A percentile compares a stretch with the other conserved stretches of the same genome.
Conservation (phyloP, 2,329 filamentous ascomycete genomes). For the Trichoderma atroviride region DNA sequence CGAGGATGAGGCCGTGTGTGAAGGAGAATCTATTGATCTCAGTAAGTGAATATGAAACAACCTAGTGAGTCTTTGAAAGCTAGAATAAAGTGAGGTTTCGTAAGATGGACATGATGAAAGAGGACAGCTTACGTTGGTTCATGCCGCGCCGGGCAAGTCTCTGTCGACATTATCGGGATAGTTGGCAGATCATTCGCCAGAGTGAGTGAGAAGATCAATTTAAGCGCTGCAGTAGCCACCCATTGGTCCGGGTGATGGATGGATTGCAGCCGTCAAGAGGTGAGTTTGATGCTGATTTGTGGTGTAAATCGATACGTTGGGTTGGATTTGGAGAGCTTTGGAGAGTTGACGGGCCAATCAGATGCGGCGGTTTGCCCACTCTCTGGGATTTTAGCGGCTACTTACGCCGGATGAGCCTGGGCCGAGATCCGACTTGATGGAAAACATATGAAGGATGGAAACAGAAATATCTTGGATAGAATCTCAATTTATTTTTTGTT, state of each 20-base stretch:
- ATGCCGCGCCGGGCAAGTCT: slow-evolving; percentile 46
- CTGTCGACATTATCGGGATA: slow-evolving; percentile 41
- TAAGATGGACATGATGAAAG: neutral
- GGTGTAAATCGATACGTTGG: slow-evolving; percentile 4
- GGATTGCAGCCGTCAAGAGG: neutral
- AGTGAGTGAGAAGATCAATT: neutral
- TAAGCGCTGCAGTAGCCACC: neutral
- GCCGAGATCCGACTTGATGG: neutral
- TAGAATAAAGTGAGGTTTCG: neutral
- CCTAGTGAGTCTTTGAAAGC: neutral
- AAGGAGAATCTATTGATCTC: slow-evolving; percentile 70
- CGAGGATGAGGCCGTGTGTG: slow-evolving; percentile 88
- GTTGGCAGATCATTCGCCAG: neutral
- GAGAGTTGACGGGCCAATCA: slow-evolving; percentile 10
- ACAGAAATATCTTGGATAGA: neutral
- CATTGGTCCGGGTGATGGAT: neutral
- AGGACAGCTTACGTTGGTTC: slow-evolving; percentile 51
- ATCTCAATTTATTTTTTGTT: too few relatives aligned
- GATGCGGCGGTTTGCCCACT: neutral
- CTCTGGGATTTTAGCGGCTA: neutral
- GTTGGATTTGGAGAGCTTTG: slow-evolving; percentile 4
- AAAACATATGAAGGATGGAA: neutral
- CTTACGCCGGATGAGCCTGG: neutral
- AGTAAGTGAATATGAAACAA: neutral
- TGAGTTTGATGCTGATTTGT: neutral